A percentile compares a stretch with the other conserved stretches of the same genome.
These are phyloP conservation scores for Articulospora tetracladia DNA, from an alignment of 495 filamentous ascomycete species.

Conservation along the genomic window DNA sequence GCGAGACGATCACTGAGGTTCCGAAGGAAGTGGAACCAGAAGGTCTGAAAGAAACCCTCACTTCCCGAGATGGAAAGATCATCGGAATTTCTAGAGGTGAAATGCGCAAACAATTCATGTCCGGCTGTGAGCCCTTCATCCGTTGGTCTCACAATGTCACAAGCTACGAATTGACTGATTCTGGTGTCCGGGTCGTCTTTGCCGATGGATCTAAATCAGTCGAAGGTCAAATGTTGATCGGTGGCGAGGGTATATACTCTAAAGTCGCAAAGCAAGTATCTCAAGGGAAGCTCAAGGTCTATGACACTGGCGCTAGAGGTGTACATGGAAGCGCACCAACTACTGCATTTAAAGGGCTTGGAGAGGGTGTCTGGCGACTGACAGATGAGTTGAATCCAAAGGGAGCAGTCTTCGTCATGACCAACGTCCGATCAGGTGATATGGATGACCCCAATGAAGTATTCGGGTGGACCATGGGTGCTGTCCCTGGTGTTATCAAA, in stretches of 20 bases:
- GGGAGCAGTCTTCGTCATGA: conserved; percentile 44
- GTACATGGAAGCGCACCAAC: conserved; percentile 53
- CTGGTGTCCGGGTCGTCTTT: conserved; percentile 42
- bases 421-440: conserved; percentile 49
- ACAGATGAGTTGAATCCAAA: conserved; percentile 34
- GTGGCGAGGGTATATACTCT: conserved; percentile 50
- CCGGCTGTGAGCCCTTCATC: conserved; percentile 40
- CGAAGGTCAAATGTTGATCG: conserved; percentile 45
- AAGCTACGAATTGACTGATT: conserved; percentile 40
- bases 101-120: conserved; percentile 43
- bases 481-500: conserved; percentile 44
- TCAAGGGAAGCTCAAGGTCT: conserved; percentile 43
- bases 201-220: conserved; percentile 45
- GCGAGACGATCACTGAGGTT: conserved; percentile 22
- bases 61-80: conserved; percentile 43
- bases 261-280: conserved; percentile 47
- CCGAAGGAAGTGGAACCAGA: not conserved
- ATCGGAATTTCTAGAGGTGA: conserved; percentile 49
- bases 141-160: conserved; percentile 43
- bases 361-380: conserved; percentile 47
- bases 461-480: conserved; percentile 55
- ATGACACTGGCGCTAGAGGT: conserved; percentile 49
- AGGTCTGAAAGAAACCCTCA: conserved; percentile 17
- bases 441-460: conserved; percentile 47
- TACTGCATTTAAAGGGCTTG: conserved; percentile 47